Base-by-base conservation (phyloP, 768 basidiomycete species). In the Boletus rubescentipes region DNA sequence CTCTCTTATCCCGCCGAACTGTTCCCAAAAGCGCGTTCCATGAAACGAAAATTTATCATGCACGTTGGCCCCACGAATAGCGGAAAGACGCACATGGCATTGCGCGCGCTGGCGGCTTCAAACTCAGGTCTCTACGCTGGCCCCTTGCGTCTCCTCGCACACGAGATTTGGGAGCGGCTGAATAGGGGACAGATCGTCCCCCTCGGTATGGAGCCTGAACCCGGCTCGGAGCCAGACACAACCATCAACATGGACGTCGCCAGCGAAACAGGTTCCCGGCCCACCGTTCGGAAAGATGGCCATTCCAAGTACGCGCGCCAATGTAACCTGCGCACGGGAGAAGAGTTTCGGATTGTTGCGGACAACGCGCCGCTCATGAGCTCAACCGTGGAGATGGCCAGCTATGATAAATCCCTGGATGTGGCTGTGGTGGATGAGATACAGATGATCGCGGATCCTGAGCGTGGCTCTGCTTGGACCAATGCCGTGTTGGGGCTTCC, bases 51-150 rank as follows among this genome's bases (percentile, higher is more conserved):
- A 61, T 75, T 98, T 61, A 87, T 95, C 68, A 86, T 98, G 78
- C 96, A 99, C 63, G 93, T 99, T 37, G 97, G 96, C 0, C 97
- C 97, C 0, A 98, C 97, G 21, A 99, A 98, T 70, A 92, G 91
- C 57, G 97, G 96, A 30, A 99, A 99, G 75, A 99, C 96, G 0
- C 86, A 98, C 65, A 86, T 89, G 64, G 97, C 96, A 0, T 75
- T 99, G 9, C 86, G 91, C 40, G 92, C 94, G 0, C 80, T 99
- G 2, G 90, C 93, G 0, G 82, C 84, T 5, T 84, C 94, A 0
- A 63, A 67, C 1, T 73, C 75, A 0, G 97, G 95, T 6, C 78
- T 89, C 4, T 98, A 98, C 61, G 93, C 92, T 0, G 94, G 95
- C 0, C 97, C 96, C 0, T 77, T 98, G 6, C 82, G 96, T 18